Conservation (phyloP, 2,329 filamentous ascomycete genomes). For the Purpureocillium lavendulum region DNA sequence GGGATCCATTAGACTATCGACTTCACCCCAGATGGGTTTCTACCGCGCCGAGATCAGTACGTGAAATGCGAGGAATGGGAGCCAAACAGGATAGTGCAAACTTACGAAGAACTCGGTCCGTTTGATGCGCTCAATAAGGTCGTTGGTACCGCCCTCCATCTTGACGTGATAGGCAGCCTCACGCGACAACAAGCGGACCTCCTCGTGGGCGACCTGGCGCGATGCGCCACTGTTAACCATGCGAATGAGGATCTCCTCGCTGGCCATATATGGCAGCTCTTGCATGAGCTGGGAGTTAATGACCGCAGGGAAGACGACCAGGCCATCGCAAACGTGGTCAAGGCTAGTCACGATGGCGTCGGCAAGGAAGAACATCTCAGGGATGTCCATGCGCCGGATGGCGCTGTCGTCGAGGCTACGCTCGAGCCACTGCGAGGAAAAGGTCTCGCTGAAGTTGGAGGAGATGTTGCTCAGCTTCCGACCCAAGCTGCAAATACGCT, state of each 20-base stretch:
- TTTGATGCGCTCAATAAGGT: conserved; percentile 72
- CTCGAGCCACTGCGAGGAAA: conserved; percentile 43
- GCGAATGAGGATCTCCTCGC: conserved; percentile 63
- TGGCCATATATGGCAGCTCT: conserved; percentile 84
- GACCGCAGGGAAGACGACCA: conserved; percentile 71
- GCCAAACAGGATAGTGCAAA: neutral
- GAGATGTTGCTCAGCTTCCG: conserved; percentile 37
- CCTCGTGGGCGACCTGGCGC: conserved; percentile 77
- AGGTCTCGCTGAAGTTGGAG: conserved; percentile 22
- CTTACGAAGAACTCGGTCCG: conserved; percentile 60
- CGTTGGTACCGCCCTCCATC: conserved; percentile 61
- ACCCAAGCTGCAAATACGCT: conserved; percentile 8
- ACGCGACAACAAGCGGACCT: conserved; percentile 76
- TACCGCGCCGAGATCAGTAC: too few species aligned
- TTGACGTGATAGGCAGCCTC: conserved; percentile 58
- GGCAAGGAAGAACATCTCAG: conserved; percentile 58
- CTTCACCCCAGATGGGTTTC: conserved; percentile 56
- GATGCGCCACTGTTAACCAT: conserved; percentile 62
- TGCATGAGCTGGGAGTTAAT: conserved; percentile 60
- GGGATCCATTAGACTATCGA: conserved; percentile 60
- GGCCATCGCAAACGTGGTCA: conserved; percentile 59
- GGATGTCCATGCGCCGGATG: conserved; percentile 57
- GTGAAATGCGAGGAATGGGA: neutral
- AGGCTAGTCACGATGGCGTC: conserved; percentile 60
- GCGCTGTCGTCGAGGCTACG: conserved; percentile 70